These are phyloP conservation scores for Cercophora scortea DNA, from an alignment of 495 filamentous ascomycete species.

Conservation along the genomic window DNA sequence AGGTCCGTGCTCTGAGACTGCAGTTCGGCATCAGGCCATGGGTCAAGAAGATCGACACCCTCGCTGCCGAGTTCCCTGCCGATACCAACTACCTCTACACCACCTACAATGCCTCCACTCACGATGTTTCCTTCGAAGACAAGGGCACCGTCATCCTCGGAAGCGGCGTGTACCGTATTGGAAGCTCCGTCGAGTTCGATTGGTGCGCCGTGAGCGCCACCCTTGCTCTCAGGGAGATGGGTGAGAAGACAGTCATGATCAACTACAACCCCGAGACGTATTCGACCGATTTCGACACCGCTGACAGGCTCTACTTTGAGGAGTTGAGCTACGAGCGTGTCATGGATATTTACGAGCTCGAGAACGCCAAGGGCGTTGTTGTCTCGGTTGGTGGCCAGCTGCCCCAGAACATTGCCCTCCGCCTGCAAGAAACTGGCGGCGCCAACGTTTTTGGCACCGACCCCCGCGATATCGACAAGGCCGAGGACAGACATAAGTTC, in stretches of 20 bases:
- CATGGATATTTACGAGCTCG: constrained; percentile 97
- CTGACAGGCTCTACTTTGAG: constrained; percentile 96
- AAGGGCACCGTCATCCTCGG: constrained; percentile 85
- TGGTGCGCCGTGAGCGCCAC: constrained; percentile 98
- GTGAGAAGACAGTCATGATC: constrained; percentile 98
- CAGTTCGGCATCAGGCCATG: constrained; percentile 80
- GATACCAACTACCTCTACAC: constrained; percentile 97
- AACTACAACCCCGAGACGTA: constrained; percentile 88
- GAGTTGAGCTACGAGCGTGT: constrained; percentile 95
- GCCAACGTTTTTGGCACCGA: constrained; percentile 88
- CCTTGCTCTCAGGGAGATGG: constrained; percentile 74
- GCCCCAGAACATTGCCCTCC: constrained; percentile 93
- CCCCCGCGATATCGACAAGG: constrained; percentile 90
- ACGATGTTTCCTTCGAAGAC: constrained; percentile 93
- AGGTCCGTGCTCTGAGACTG: constrained; percentile 77
- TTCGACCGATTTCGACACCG: constrained; percentile 83
- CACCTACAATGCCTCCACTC: constrained; percentile 92
- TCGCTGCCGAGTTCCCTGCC: constrained; percentile 96
- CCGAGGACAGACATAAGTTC: constrained; percentile 97
- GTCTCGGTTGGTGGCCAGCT: constrained; percentile 94
- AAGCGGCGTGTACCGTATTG: constrained; percentile 93
- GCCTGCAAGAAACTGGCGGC: constrained; percentile 82
- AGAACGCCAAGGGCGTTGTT: constrained; percentile 79
- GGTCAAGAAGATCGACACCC: constrained; percentile 97
- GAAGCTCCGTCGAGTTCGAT: constrained; percentile 96